These are phyloP conservation scores for Macrolepiota albuminosa DNA, from an alignment of 768 basidiomycete species.

Conservation along the genomic window DNA sequence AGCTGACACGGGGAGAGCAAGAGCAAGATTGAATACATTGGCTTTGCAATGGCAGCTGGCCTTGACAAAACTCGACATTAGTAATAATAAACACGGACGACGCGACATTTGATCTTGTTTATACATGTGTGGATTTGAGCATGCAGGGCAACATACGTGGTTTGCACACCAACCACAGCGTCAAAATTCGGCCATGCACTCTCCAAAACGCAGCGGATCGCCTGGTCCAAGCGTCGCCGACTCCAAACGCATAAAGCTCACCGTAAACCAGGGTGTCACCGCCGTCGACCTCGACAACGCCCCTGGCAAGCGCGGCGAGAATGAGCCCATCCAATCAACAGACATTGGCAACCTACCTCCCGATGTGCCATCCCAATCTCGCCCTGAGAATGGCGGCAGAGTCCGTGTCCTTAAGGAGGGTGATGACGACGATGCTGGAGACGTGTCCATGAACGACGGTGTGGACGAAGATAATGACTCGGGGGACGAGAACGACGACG, in stretches of 20 bases:
- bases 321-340: conserved; percentile 75
- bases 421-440: conserved; percentile 66
- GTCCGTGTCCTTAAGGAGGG: conserved; percentile 42
- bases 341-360: conserved; percentile 75
- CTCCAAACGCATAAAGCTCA: conserved; percentile 54
- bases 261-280: conserved; percentile 59
- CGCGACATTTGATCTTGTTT: conserved; percentile 9
- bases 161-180: conserved; percentile 7
- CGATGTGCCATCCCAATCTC: conserved; percentile 28
- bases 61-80: conserved; percentile 11
- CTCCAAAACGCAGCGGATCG: conserved; percentile 62
- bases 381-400: conserved; percentile 41
- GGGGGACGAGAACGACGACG: conserved; percentile 78
- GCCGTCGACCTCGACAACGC: conserved; percentile 77
- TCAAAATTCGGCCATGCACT: conserved; percentile 42
- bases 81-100: no score
- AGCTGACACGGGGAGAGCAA: conserved; percentile 17
- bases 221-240: conserved; percentile 47
- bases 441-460: conserved; percentile 79
- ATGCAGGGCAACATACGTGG: conserved; percentile 13
- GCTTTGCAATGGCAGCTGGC: conserved; percentile 24
- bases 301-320: conserved; percentile 82
- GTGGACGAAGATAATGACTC: conserved; percentile 75
- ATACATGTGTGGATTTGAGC: conserved; percentile 6
- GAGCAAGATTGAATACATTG: conserved; percentile 18